Base-by-base conservation (phyloP, 441 rosid genomes). In the Populus hybrid region DNA sequence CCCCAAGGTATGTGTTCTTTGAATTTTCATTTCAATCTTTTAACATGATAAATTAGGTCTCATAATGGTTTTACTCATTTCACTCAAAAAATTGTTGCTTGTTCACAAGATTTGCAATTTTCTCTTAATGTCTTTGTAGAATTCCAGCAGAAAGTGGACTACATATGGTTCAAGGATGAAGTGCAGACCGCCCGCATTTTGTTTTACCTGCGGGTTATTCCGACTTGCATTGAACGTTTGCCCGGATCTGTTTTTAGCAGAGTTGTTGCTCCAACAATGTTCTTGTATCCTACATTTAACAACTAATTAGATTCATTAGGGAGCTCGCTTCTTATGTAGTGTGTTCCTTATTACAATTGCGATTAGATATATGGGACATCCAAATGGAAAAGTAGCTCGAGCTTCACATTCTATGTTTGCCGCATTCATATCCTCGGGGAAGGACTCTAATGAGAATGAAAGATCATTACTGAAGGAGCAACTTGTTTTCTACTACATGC, bases 151-250 rank as follows among this genome's bases (percentile, higher is more conserved):
- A 86, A 80, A 82, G 77, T 86, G 83, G 87, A 82, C 34, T 94
- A 94, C 81, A 71, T 72, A 74, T 95, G 98, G 99, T 88, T 85
- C 79, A 84, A 84, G 77, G 99, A 95, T 86, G 98, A 92, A 66
- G 93, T 95, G 72, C 99, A 95, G 82, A 91, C 99, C 80, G 90
- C 98, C 76, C 93, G 97, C 38, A 80, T 94, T 74, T 85, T 94
- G 83, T 95, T 95, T 87, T 95, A 88, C 83, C 78, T 94, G 84
- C 91, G 97, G 38, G 92, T 95, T 71, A 89, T 94, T 78, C 98
- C 98, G 74, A 94, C 97, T 76, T 94, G 91, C 85, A 82, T 94
- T 36, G 98, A 88, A 71, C 86, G 78, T 71, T 76, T 95, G 79
- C 88, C 92, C 23, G 87, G 87, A 73, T 70, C 77, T 67, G 85